phyloP scores from a whole-genome alignment of 2,329 filamentous ascomycete species.

The Neurospora sp. region DNA sequence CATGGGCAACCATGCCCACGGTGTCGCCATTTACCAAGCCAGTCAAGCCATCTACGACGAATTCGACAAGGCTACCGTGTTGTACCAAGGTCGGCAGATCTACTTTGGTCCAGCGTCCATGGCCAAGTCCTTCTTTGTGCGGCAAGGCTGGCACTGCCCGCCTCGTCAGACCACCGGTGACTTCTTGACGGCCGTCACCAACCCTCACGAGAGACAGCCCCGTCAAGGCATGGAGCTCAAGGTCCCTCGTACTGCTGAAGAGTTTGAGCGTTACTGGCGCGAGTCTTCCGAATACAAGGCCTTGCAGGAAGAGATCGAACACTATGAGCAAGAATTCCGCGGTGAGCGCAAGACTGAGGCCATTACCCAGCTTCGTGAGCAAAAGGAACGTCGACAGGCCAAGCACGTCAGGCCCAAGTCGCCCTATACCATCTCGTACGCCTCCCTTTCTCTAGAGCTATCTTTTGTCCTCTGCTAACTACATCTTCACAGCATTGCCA shows the following conservation, averaged over 20 bases:
- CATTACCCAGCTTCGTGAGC: not conserved
- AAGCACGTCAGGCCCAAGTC: slow-evolving; percentile 13
- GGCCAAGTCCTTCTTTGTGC: slow-evolving; percentile 50
- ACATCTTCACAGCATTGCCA: slow-evolving; percentile 2
- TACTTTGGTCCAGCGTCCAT: slow-evolving; percentile 55
- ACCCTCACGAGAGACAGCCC: slow-evolving; percentile 53
- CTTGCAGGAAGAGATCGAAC: slow-evolving; percentile 1
- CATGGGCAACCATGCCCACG: slow-evolving; percentile 59
- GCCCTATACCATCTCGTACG: slow-evolving; percentile 10
- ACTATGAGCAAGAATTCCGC: slow-evolving; percentile 9
- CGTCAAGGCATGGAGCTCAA: slow-evolving; percentile 44
- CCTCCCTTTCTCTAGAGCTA: not conserved
- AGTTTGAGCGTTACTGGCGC: slow-evolving; percentile 9
- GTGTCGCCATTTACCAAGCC: slow-evolving; percentile 54
- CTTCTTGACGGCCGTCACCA: slow-evolving; percentile 61
- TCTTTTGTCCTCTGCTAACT: not conserved
- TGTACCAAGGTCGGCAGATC: slow-evolving; percentile 70
- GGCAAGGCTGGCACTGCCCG: slow-evolving; percentile 48
- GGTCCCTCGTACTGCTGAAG: slow-evolving; percentile 31
- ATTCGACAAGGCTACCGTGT: slow-evolving; percentile 65
- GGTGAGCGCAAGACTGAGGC: not conserved
- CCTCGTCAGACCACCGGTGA: slow-evolving; percentile 53
- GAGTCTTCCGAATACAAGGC: slow-evolving; percentile 11
- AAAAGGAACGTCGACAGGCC: slow-evolving; percentile 10
- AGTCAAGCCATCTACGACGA: slow-evolving; percentile 13